These are phyloP conservation scores for Chlorella variabilis DNA, from an alignment of 163 green algal genomes.

Conservation along the genomic window DNA sequence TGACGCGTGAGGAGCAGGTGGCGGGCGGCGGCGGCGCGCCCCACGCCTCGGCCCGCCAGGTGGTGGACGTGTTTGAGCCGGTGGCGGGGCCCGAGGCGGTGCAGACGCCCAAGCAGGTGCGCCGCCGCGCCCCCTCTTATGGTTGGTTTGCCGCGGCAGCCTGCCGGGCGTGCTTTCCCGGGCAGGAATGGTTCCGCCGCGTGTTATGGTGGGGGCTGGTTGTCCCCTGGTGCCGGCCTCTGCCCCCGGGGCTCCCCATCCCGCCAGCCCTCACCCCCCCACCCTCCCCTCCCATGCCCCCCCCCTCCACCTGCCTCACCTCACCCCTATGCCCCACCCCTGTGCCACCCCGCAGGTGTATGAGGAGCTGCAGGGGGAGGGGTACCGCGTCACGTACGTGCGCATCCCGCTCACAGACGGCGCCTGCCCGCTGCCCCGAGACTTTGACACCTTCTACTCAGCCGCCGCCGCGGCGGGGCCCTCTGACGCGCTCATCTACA, in stretches of 20 bases:
- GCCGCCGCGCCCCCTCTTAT: no score
- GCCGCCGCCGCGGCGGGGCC: conserved; percentile 47
- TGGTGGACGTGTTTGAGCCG: conserved; percentile 40
- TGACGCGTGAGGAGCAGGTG: conserved; percentile 73
- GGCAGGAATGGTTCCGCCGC: no score
- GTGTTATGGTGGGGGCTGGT: no score
- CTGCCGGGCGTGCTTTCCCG: no score
- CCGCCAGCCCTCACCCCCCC: background rate
- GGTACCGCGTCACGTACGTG: conserved; percentile 79
- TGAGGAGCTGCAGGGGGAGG: conserved; percentile 65
- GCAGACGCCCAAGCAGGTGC: conserved; percentile 80
- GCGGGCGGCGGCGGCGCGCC: conserved; percentile 26
- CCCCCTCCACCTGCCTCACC: background rate
- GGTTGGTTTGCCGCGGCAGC: background rate
- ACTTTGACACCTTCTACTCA: conserved; percentile 63
- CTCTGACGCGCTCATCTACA: conserved; percentile 83
- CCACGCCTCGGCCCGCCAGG: conserved; percentile 2
- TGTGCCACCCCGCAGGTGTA: conserved; percentile 52
- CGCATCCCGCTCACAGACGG: conserved; percentile 93
- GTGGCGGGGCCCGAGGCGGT: conserved; percentile 66
- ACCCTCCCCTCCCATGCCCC: background rate
- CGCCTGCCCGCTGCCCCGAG: conserved; percentile 61
- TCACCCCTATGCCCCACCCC: background rate
- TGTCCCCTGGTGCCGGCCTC: no score
- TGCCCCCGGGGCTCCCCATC: no score